Conservation (phyloP, 2,329 filamentous ascomycete genomes). For the Rhinocladiella mackenziei region DNA sequence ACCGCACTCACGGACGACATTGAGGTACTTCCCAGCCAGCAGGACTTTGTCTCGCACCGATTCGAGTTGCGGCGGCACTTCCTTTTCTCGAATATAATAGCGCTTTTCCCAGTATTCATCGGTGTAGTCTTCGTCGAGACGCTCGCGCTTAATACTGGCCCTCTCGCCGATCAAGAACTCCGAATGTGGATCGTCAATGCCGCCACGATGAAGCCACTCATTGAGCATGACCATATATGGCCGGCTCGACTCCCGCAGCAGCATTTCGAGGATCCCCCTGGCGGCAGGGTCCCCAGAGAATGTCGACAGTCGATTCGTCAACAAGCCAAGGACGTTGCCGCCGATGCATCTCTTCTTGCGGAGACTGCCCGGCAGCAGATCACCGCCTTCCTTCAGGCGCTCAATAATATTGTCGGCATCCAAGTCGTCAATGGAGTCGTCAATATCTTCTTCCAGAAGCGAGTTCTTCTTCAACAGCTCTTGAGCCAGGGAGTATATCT, state of each 20-base stretch:
- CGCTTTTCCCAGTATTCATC: slow-evolving; percentile 99
- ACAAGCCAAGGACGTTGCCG: slow-evolving; percentile 84
- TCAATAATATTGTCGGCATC: slow-evolving; percentile 92
- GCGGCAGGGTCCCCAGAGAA: slow-evolving; percentile 94
- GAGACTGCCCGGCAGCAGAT: slow-evolving; percentile 72
- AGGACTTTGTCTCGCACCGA: slow-evolving; percentile 90
- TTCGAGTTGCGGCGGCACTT: slow-evolving; percentile 87
- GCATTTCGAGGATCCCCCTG: slow-evolving; percentile 70
- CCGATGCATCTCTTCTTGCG: slow-evolving; percentile 94
- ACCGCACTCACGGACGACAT: slow-evolving; percentile 94
- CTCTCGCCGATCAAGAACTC: slow-evolving; percentile 96
- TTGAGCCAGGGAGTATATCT: slow-evolving; percentile 80
- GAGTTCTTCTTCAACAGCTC: slow-evolving; percentile 86
- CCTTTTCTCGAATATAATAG: slow-evolving; percentile 87
- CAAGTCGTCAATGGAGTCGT: slow-evolving; percentile 67
- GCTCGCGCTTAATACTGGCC: slow-evolving; percentile 86
- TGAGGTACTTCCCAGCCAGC: slow-evolving; percentile 93
- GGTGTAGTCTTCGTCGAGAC: slow-evolving; percentile 91
- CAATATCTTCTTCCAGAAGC: slow-evolving; percentile 73
- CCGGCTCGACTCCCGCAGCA: slow-evolving; percentile 81
- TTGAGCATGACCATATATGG: slow-evolving; percentile 99
- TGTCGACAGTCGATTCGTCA: slow-evolving; percentile 77
- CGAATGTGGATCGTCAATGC: slow-evolving; percentile 86
- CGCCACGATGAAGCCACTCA: slow-evolving; percentile 95
- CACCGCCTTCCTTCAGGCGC: slow-evolving; percentile 79